Conservation (phyloP, 2,329 filamentous ascomycete species). For the Paracorniculantispora psalliotae region DNA sequence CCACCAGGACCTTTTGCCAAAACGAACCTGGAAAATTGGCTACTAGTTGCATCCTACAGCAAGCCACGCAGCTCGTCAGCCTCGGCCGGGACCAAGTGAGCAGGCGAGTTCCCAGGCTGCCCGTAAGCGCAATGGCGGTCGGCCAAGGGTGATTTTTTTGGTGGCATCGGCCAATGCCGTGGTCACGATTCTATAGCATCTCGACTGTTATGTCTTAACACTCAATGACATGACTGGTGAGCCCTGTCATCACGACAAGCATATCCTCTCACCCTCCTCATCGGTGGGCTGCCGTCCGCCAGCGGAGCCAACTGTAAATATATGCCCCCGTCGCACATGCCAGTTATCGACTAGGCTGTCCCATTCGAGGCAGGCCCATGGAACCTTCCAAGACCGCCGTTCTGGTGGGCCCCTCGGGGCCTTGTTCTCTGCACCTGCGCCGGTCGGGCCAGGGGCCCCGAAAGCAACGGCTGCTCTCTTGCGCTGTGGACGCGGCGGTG, state of each 20-base stretch:
- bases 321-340: conserved; percentile 13
- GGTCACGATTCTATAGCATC: background rate
- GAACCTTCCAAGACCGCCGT: conserved; percentile 3
- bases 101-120: too few relatives aligned
- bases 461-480: background rate
- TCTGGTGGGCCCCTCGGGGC: background rate
- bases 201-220: background rate
- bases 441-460: background rate
- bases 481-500: background rate
- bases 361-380: background rate
- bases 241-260: background rate
- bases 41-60: background rate
- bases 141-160: too few relatives aligned
- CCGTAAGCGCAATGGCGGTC: too few relatives aligned
- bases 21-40: background rate
- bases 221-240: conserved; percentile 2
- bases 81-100: background rate
- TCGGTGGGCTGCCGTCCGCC: background rate
- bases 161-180: background rate
- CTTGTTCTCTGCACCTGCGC: background rate
- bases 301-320: conserved; percentile 2
- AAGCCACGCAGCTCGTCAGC: conserved; percentile 8
- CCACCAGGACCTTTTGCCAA: conserved; percentile 4
- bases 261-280: background rate
- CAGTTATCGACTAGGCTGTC: background rate